Conservation (phyloP, 495 filamentous ascomycete genomes). For the Aspergillus ellipticus region DNA sequence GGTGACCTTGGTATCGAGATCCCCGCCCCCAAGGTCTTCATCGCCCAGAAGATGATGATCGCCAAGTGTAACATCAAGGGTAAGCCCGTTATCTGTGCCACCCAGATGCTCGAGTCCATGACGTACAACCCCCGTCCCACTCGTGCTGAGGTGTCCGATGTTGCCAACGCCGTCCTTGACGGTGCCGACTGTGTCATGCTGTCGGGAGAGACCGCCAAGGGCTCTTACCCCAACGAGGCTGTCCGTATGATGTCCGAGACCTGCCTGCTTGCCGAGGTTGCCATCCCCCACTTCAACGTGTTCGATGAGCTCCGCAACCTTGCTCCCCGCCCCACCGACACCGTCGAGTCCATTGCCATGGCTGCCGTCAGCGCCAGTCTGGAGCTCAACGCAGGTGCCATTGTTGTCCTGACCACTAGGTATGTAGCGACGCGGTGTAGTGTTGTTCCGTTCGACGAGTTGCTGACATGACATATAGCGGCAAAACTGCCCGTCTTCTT, state of each 20-base stretch:
- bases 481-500: constrained; percentile 85
- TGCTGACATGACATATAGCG: constrained; percentile 50
- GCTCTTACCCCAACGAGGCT: constrained; percentile 86
- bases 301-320: constrained; percentile 92
- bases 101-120: constrained; percentile 96
- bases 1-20: constrained; percentile 99
- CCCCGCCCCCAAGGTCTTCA: constrained; percentile 95
- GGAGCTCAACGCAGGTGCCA: constrained; percentile 92
- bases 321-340: constrained; percentile 73
- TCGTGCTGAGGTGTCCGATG: constrained; percentile 95
- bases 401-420: constrained; percentile 90
- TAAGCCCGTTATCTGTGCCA: constrained; percentile 95
- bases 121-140: constrained; percentile 98
- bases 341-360: constrained; percentile 91
- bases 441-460: background rate
- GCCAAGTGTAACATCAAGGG: constrained; percentile 99
- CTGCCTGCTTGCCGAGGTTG: constrained; percentile 90
- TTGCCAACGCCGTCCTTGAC: constrained; percentile 95
- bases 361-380: constrained; percentile 89
- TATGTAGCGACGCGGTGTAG: constrained; percentile 28
- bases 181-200: constrained; percentile 99
- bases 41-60: constrained; percentile 99
- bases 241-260: constrained; percentile 98
- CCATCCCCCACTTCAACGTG: constrained; percentile 91
- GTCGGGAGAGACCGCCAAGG: constrained; percentile 98